Evolutionary conservation across 2,329 filamentous ascomycete genomes (phyloP).

Genomic region (Sordariomycetes sp.): DNA sequence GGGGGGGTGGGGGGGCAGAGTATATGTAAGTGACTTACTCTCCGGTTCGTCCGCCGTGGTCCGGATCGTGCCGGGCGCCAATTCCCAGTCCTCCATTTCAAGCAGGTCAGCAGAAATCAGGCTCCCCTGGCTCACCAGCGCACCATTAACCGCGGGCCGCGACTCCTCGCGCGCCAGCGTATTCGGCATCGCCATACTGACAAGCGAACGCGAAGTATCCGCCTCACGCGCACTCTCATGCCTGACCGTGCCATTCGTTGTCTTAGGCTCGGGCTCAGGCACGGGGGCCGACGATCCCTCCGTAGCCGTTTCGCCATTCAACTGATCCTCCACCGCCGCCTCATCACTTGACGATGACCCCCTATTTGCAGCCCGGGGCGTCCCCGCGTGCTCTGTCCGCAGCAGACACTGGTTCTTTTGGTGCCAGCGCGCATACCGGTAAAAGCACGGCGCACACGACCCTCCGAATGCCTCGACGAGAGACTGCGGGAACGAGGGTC

Average conservation of each 20-base stretch:
- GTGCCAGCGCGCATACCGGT: neutral
- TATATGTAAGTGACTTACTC: neutral
- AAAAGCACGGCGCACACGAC: neutral
- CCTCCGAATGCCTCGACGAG: neutral
- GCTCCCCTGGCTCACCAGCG: neutral
- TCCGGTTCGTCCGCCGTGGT: conserved; percentile 2
- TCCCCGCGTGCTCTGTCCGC: neutral
- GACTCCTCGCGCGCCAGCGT: neutral
- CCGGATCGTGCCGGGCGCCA: conserved; percentile 26
- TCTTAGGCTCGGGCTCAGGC: too few relatives aligned
- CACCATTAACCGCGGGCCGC: neutral
- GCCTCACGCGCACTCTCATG: too few relatives aligned
- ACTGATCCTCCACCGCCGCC: neutral
- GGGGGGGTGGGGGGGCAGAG: neutral
- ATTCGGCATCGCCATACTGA: too few relatives aligned
- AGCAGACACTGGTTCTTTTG: neutral
- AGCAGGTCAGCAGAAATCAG: conserved; percentile 8
- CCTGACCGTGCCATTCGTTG: too few relatives aligned
- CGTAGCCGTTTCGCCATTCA: neutral
- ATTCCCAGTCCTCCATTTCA: conserved; percentile 29
- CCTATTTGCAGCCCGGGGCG: neutral
- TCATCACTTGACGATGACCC: neutral
- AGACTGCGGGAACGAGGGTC: neutral
- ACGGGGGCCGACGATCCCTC: too few relatives aligned
- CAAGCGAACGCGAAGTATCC: too few relatives aligned